Percentiles rank a stretch among this genome's conserved stretches.
Evolutionary conservation across 768 basidiomycete species (phyloP).

Genomic region (Russula ochroleuca): DNA sequence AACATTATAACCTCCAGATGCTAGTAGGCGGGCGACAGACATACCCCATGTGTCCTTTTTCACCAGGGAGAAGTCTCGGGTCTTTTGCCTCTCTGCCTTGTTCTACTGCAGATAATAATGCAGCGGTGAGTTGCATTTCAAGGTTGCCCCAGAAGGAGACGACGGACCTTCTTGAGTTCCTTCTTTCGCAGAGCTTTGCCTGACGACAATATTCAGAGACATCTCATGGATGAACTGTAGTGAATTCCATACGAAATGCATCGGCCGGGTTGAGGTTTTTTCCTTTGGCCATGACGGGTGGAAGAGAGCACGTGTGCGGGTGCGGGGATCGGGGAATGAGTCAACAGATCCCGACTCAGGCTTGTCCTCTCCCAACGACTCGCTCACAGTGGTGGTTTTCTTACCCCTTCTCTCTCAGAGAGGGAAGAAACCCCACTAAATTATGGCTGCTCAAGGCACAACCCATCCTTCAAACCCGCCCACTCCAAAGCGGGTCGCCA

Average conservation of each 20-base stretch:
- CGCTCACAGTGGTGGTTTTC: slow-evolving; percentile 31
- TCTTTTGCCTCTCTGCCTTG: slow-evolving; percentile 76
- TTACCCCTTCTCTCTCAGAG: slow-evolving; percentile 39
- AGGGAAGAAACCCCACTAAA: slow-evolving; percentile 43
- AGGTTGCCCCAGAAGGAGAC: not conserved
- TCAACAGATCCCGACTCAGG: slow-evolving; percentile 26
- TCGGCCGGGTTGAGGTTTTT: slow-evolving; percentile 94
- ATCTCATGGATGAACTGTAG: not conserved
- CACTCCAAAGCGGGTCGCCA: slow-evolving; percentile 55
- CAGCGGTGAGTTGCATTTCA: not conserved
- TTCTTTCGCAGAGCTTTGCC: slow-evolving; percentile 92
- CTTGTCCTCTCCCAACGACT: slow-evolving; percentile 21
- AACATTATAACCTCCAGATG: not conserved
- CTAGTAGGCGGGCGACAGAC: slow-evolving; percentile 21
- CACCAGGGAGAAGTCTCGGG: slow-evolving; percentile 83
- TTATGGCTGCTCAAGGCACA: slow-evolving; percentile 28
- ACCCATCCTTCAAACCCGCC: slow-evolving; percentile 34
- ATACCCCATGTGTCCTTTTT: slow-evolving; percentile 90
- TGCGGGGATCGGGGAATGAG: slow-evolving; percentile 24
- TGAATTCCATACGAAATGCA: slow-evolving; percentile 65
- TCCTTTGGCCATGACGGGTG: slow-evolving; percentile 69
- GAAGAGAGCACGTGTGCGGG: not conserved
- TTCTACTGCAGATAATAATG: slow-evolving; percentile 61
- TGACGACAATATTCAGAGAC: slow-evolving; percentile 34
- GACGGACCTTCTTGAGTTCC: slow-evolving; percentile 86